Evolutionary conservation across 345 rosid genomes (phyloP), one percentile per base, ranked within the genome.

Genomic region (Schrenkiella parvula): DNA sequence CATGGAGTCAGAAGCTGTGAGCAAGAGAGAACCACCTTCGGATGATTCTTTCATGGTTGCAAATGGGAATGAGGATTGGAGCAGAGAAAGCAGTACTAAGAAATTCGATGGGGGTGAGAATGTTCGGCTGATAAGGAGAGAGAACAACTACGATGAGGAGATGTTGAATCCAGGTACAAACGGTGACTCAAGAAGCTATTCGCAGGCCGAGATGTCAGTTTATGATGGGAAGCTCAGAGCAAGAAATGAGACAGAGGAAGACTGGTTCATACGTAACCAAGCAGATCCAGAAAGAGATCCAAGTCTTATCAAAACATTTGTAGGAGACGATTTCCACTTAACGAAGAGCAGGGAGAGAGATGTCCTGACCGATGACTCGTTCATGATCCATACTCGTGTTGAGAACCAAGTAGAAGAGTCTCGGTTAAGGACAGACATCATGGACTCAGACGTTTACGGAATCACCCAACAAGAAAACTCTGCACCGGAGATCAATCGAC

Each of bases 301-400:
- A 52, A 81, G 81, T 37, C 77, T 72, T 47, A 42, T 39, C 52
- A 86, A 78, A 63, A 71, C 77, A 64, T 85, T 85, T 74, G 70
- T 62, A 52, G 85, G 81, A 26, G 83, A 76, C 52, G 42, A 62
- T 35, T 58, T 65, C 55, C 66, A 10, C 38, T 19, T 69, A 44
- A 22, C 22, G 3, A 80, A 79, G 76, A 73, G 77, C 46, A 84
- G 69, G 39, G 88, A 80, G 57, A 85, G 82, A 39, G 88, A 85
- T 57, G 82, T 76, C 69, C 64, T 80, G 50, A 79, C 75, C 7
- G 96, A 95, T 80, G 99, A 95, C 80, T 95, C 99, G 22, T 91
- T 95, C 72, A 89, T 95, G 86, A 81, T 95, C 71, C 92, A 87
- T 79, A 79, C 78, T 78, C 86, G 89, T 55, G 80, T 18, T 43